Conservation (phyloP, 1,139 yeast species). For the Diutina mesorugosa region DNA sequence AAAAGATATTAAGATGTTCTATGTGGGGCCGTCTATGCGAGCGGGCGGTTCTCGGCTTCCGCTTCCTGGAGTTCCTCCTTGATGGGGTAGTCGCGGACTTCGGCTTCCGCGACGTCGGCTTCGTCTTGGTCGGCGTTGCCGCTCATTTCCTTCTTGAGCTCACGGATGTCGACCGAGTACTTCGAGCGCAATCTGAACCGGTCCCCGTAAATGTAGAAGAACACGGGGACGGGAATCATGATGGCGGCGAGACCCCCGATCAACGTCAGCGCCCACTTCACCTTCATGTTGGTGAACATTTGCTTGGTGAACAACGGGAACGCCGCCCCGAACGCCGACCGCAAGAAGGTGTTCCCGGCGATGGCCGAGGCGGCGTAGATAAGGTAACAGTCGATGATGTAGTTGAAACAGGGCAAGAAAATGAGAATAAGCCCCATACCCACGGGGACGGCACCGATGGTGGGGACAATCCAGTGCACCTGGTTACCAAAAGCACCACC, state of each 20-base stretch:
- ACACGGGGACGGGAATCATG: constrained; percentile 57
- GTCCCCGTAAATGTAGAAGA: constrained; percentile 57
- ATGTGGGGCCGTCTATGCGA: background rate
- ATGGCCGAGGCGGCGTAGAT: constrained; percentile 80
- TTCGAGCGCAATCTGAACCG: constrained; percentile 48
- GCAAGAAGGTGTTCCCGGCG: constrained; percentile 73
- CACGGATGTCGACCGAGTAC: constrained; percentile 26
- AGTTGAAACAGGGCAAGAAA: constrained; percentile 67
- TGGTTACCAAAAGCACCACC: constrained; percentile 56
- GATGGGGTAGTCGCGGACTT: background rate
- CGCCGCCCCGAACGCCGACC: constrained; percentile 46
- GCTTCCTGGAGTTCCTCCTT: background rate
- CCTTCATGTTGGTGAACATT: constrained; percentile 65
- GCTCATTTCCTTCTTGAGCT: background rate
- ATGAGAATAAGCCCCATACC: constrained; percentile 69
- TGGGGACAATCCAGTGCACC: constrained; percentile 82
- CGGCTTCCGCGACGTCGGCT: background rate
- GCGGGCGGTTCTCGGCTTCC: background rate
- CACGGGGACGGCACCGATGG: constrained; percentile 54
- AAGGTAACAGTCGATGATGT: constrained; percentile 69
- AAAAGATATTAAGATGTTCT: background rate
- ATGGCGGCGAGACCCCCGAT: constrained; percentile 55
- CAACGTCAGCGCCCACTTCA: constrained; percentile 74
- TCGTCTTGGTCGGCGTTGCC: background rate
- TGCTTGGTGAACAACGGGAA: constrained; percentile 39